Evolutionary conservation across 345 rosid species (phyloP).

Genomic region (Anastatica hierochuntica): DNA sequence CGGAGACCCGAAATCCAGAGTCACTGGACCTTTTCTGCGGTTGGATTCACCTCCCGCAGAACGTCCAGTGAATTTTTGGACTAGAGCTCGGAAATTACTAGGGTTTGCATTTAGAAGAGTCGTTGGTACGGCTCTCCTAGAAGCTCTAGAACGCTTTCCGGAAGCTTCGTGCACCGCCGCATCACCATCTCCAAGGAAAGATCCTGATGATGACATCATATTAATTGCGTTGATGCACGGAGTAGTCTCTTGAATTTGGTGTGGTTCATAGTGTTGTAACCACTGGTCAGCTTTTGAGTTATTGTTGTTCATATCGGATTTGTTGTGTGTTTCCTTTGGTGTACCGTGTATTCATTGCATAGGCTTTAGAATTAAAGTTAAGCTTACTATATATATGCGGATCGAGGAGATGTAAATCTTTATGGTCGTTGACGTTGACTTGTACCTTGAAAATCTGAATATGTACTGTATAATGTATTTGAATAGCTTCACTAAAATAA

Average conservation of each 20-base stretch:
- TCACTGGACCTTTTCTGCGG: conserved; percentile 32
- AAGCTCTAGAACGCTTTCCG: conserved; percentile 39
- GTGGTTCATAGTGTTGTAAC: not conserved
- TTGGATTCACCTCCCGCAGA: conserved; percentile 13
- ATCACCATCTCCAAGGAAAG: not conserved
- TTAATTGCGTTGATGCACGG: conserved; percentile 9
- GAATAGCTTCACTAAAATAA: not conserved
- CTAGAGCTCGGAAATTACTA: conserved; percentile 53
- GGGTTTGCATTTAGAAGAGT: conserved; percentile 51
- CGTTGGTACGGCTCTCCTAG: conserved; percentile 43
- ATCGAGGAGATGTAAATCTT: not conserved
- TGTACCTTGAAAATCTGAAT: too few relatives aligned
- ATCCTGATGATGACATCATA: conserved; percentile 8
- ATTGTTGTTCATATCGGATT: not conserved
- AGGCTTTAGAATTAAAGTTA: conserved; percentile 4
- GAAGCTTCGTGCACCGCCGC: too few relatives aligned
- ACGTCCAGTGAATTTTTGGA: conserved; percentile 70
- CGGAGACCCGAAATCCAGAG: conserved; percentile 31
- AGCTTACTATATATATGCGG: conserved; percentile 12
- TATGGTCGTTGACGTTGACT: conserved; percentile 32
- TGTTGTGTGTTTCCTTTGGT: not conserved
- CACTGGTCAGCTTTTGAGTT: conserved; percentile 8
- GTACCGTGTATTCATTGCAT: conserved; percentile 11
- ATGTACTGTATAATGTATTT: not conserved
- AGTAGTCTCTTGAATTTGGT: conserved; percentile 6